Percentiles rank a stretch among this genome's conserved stretches.
Conservation (phyloP, 805 yeast species). For the Nakazawaea sp. region DNA sequence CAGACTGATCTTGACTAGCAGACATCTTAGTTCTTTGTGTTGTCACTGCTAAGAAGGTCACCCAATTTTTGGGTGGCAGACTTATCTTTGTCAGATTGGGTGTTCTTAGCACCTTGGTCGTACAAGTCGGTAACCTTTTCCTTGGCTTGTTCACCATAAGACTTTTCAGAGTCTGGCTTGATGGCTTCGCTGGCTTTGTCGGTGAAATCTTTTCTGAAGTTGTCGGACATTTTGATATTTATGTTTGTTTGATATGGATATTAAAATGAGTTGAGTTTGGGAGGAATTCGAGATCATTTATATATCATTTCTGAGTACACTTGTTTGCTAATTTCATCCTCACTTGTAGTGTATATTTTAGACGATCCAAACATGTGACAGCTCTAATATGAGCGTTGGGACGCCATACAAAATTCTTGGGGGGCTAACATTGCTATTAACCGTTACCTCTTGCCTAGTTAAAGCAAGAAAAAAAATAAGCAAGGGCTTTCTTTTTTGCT, state of each 20-base stretch:
- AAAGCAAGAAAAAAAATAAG: too few relatives aligned
- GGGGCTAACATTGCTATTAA: too few relatives aligned
- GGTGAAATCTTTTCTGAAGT: conserved; percentile 64
- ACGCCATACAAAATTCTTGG: too few relatives aligned
- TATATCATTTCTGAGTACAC: background rate
- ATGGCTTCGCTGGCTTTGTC: conserved; percentile 56
- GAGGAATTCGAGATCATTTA: too few relatives aligned
- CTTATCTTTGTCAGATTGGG: conserved; percentile 56
- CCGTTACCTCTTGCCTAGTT: too few relatives aligned
- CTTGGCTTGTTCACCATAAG: conserved; percentile 53
- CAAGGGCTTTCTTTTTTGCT: too few relatives aligned
- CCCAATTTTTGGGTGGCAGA: conserved; percentile 53
- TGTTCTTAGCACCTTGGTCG: conserved; percentile 50
- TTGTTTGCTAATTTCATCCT: background rate
- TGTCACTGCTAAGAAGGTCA: conserved; percentile 49
- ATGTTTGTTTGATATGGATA: too few relatives aligned
- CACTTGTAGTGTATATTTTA: too few relatives aligned
- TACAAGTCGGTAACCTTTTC: conserved; percentile 53
- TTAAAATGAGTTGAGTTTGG: too few relatives aligned
- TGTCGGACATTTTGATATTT: conserved; percentile 12
- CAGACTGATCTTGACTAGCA: background rate
- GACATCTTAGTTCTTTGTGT: conserved; percentile 15
- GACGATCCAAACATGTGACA: too few relatives aligned
- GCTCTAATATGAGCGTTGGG: too few relatives aligned
- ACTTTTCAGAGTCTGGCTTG: conserved; percentile 63